Conservation (phyloP, 495 filamentous ascomycete species). For the Aspergillus diversus region DNA sequence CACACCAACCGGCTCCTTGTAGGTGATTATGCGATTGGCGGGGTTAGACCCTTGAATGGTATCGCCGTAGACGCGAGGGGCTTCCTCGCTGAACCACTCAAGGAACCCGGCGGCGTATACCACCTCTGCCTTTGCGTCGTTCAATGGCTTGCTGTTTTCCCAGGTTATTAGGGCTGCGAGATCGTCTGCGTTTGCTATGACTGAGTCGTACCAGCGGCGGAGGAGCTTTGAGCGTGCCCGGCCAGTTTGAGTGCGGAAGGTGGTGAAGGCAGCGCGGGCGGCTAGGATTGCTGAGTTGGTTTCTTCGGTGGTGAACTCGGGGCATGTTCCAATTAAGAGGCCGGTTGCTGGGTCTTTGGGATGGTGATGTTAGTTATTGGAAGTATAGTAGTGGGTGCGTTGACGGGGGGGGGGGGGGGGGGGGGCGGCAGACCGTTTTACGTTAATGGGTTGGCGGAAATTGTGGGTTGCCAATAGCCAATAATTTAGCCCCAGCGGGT, state of each 20-base stretch:
- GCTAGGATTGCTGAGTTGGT: neutral
- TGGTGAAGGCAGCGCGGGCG: neutral
- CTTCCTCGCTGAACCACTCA: slow-evolving; percentile 57
- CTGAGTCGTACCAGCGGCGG: slow-evolving; percentile 31
- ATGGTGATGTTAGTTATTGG: neutral
- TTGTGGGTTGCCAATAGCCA: too few species aligned
- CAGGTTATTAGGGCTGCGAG: slow-evolving; percentile 50
- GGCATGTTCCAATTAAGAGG: neutral
- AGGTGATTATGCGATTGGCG: slow-evolving; percentile 43
- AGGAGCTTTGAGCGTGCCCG: slow-evolving; percentile 28
- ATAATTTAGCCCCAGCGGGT: too few species aligned
- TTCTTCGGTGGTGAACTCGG: slow-evolving; percentile 5
- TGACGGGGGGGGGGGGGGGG: too few species aligned
- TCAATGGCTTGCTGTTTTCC: slow-evolving; percentile 53
- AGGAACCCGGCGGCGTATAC: slow-evolving; percentile 51
- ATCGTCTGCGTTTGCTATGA: slow-evolving; percentile 44
- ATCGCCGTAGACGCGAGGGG: slow-evolving; percentile 49
- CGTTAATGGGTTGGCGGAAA: neutral
- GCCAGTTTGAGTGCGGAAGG: neutral
- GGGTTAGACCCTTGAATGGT: slow-evolving; percentile 37
- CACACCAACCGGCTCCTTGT: slow-evolving; percentile 57
- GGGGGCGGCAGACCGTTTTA: too few species aligned
- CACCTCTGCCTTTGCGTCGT: slow-evolving; percentile 50
- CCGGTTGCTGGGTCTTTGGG: neutral
- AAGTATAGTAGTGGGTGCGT: neutral